These are phyloP conservation scores for Chlorella ohadii DNA, from an alignment of 139 green algal genomes.

Conservation along the genomic window DNA sequence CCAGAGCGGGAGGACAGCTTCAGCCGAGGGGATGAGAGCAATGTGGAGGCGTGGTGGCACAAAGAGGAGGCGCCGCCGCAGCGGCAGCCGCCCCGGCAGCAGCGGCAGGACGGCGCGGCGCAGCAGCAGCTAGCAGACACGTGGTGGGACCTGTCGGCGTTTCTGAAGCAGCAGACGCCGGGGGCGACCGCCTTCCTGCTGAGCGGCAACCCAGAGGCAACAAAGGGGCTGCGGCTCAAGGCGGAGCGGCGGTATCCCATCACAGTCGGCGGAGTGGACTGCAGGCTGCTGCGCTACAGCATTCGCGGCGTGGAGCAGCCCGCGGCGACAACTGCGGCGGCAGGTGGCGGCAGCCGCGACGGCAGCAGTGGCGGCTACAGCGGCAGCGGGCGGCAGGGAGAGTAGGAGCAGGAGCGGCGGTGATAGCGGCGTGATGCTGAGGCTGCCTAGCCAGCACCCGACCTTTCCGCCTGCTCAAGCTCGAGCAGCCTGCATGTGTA, in stretches of 20 bases:
- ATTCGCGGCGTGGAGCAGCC: constrained; percentile 29
- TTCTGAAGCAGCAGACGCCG: constrained; percentile 59
- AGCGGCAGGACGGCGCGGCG: not conserved
- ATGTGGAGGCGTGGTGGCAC: not conserved
- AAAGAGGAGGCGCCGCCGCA: not conserved
- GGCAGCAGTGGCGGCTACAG: no score
- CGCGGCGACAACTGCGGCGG: not conserved
- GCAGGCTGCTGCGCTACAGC: constrained; percentile 70
- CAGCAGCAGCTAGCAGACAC: constrained; percentile 42
- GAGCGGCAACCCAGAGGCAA: constrained; percentile 65
- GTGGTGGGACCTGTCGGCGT: constrained; percentile 67
- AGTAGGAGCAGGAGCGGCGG: no score
- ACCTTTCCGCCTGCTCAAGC: no score
- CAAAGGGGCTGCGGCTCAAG: constrained; percentile 65
- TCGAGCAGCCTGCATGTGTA: no score
- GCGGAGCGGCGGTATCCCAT: constrained; percentile 57
- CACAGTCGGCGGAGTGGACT: constrained; percentile 75
- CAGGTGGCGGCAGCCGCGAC: no score
- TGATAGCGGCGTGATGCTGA: no score
- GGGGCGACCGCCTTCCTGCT: constrained; percentile 64
- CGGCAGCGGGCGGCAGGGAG: no score
- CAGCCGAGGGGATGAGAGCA: not conserved
- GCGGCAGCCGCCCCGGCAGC: not conserved
- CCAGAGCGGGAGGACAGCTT: not conserved
- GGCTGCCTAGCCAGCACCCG: no score